These are phyloP conservation scores for Rutstroemia sp. DNA, from an alignment of 2,329 filamentous ascomycete genomes.

Conservation along the genomic window DNA sequence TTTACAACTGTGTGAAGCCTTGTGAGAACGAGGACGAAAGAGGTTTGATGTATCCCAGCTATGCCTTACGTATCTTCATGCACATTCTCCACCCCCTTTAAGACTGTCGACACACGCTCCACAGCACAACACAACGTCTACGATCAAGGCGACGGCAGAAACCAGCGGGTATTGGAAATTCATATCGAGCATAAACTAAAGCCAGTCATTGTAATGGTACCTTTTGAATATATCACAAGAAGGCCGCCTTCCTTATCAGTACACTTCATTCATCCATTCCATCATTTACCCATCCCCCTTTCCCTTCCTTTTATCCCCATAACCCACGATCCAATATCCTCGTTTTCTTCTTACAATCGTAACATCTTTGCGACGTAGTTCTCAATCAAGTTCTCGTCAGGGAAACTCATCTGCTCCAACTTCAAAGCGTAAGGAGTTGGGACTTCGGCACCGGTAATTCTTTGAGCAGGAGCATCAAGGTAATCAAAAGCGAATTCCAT, in stretches of 20 bases:
- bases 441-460: constrained; percentile 94
- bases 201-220: background rate
- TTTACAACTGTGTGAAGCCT: too few species aligned
- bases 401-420: constrained; percentile 94
- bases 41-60: too few species aligned
- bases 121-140: too few species aligned
- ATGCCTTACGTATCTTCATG: too few species aligned
- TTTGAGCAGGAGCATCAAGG: constrained; percentile 85
- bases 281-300: background rate
- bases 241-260: constrained; percentile 3
- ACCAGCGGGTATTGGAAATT: too few species aligned
- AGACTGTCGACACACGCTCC: too few species aligned
- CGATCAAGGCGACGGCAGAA: too few species aligned
- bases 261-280: background rate
- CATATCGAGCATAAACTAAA: too few species aligned
- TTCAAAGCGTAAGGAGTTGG: constrained; percentile 91
- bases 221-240: constrained; percentile 8
- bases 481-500: constrained; percentile 99
- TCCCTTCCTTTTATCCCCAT: background rate
- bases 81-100: too few species aligned
- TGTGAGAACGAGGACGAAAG: too few species aligned
- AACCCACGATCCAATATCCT: background rate
- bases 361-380: constrained; percentile 85
- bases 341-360: constrained; percentile 47
- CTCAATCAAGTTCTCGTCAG: constrained; percentile 80